Conservation (phyloP, 2,329 filamentous ascomycete genomes). For the Aureobasidium uvarum region DNA sequence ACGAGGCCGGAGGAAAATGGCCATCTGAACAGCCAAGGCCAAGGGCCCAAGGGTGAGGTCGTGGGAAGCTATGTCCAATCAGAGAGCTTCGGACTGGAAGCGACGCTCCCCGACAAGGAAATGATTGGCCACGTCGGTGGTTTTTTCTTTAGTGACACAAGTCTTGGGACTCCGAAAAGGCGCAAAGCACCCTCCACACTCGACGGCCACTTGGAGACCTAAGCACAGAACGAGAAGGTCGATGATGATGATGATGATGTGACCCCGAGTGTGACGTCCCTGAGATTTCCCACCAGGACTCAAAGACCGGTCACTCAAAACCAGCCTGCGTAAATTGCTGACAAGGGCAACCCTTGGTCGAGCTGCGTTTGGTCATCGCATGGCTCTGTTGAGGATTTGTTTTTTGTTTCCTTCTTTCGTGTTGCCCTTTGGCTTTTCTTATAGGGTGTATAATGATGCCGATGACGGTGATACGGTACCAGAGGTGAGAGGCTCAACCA, state of each 20-base stretch:
- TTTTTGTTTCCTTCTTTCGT: neutral
- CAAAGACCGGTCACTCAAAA: neutral
- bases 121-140: slow-evolving; percentile 14
- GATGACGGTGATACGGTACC: neutral
- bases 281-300: neutral
- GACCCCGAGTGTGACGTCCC: neutral
- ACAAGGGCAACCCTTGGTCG: slow-evolving; percentile 6
- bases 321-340: slow-evolving; percentile 1
- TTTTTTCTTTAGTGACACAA: neutral
- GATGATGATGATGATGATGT: slow-evolving; percentile 7
- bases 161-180: slow-evolving; percentile 1
- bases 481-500: neutral
- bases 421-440: neutral
- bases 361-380: neutral
- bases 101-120: slow-evolving; percentile 1
- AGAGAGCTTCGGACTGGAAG: neutral
- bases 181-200: slow-evolving; percentile 8
- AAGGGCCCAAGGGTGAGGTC: neutral
- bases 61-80: neutral
- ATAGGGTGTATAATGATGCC: neutral
- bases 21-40: neutral
- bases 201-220: neutral
- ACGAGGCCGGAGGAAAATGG: neutral
- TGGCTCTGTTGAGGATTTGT: neutral
- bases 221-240: slow-evolving; percentile 12